Conservation (phyloP, 768 basidiomycete genomes). For the Lactifluus hygrophoroides region DNA sequence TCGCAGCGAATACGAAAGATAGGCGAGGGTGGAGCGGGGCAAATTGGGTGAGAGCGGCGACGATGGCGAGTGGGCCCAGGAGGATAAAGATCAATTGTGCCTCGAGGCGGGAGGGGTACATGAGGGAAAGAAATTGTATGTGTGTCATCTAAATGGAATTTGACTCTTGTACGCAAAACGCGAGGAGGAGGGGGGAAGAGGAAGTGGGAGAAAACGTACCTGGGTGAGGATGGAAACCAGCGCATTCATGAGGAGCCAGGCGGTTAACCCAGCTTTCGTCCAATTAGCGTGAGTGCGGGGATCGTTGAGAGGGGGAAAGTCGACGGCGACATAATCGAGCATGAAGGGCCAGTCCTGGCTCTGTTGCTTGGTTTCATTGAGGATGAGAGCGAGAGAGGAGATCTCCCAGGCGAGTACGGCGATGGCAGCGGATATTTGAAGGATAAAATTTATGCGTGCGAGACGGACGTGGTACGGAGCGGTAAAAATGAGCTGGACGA, state of each 20-base stretch:
- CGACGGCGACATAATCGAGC: constrained; percentile 83
- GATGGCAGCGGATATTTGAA: constrained; percentile 78
- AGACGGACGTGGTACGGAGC: constrained; percentile 95
- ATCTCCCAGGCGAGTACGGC: constrained; percentile 71
- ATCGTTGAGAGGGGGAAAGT: constrained; percentile 51
- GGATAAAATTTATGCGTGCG: constrained; percentile 82
- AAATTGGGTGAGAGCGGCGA: constrained; percentile 78
- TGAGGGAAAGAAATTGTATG: constrained; percentile 92
- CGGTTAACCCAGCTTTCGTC: constrained; percentile 53
- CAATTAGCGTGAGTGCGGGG: constrained; percentile 36
- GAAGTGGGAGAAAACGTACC: constrained; percentile 32
- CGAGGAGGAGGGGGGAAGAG: neutral
- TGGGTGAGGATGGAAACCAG: constrained; percentile 78
- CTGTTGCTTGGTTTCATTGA: constrained; percentile 48
- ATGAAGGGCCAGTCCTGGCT: constrained; percentile 89
- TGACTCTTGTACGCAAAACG: too few species aligned
- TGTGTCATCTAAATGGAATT: constrained; percentile 97
- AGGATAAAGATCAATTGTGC: constrained; percentile 76
- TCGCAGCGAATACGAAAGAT: constrained; percentile 36
- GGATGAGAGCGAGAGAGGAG: constrained; percentile 69
- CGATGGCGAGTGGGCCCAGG: constrained; percentile 80
- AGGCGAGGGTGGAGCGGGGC: constrained; percentile 49
- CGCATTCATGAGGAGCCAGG: constrained; percentile 86
- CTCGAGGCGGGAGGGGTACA: constrained; percentile 89
- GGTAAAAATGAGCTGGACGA: constrained; percentile 91